phyloP scores from a whole-genome alignment of 192 early-diverging fungal species.

The Gonapodya prolifera region DNA sequence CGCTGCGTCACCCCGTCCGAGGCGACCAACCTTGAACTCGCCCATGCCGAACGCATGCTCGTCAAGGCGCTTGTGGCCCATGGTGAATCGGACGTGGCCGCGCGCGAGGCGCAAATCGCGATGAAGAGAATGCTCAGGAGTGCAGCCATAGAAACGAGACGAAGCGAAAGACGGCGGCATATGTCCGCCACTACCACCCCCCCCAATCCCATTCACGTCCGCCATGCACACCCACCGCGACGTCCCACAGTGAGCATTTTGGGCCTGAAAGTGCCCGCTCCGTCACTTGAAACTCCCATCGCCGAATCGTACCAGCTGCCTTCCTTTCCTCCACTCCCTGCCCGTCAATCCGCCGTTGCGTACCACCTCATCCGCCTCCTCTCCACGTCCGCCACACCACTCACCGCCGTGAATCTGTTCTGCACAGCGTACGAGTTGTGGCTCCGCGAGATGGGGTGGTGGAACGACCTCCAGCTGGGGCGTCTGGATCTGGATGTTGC shows the following conservation, averaged over 20 bases:
- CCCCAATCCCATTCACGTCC: neutral
- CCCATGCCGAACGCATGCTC: neutral
- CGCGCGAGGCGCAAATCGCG: neutral
- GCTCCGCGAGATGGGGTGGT: too few relatives aligned
- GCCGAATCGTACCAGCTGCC: neutral
- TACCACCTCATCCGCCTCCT: neutral
- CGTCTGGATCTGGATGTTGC: too few relatives aligned
- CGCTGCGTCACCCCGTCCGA: neutral
- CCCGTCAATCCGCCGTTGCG: neutral
- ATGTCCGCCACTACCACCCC: too few relatives aligned
- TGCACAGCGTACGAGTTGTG: too few relatives aligned
- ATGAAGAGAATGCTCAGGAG: neutral
- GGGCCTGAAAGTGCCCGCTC: neutral
- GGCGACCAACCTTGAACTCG: neutral
- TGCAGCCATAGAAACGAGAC: too few relatives aligned
- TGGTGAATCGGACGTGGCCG: neutral
- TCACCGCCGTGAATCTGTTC: too few relatives aligned
- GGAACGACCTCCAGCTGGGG: too few relatives aligned
- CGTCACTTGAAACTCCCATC: neutral
- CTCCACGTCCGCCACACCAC: too few relatives aligned
- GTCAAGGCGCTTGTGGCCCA: neutral
- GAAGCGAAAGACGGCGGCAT: too few relatives aligned
- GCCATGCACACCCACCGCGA: neutral
- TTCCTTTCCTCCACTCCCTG: neutral
- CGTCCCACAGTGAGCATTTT: neutral